Evolutionary conservation across 1,284 basidiomycete species (phyloP), one percentile per base, ranked within the genome.

Genomic region (Sparassis latifolia): DNA sequence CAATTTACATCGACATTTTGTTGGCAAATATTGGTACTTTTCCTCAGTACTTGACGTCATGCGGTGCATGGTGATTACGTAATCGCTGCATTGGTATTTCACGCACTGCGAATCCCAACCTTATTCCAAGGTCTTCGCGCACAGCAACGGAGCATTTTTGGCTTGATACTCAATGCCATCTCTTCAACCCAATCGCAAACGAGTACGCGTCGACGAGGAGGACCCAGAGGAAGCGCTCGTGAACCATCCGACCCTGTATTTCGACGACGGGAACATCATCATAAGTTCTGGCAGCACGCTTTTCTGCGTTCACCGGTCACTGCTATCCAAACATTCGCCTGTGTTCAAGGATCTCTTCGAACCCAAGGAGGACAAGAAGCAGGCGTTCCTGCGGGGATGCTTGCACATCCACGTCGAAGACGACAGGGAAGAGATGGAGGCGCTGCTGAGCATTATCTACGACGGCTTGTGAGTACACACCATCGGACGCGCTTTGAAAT

Each of bases 191-290:
- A 32, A 27, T 7, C 35, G 40, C 2, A 45, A 49, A 28, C 41
- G 48, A 44, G 35, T 42, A 10, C 48, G 48, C 10, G 33, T 49
- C 30, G 32, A 42, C 9, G 47, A 33, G 9, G 44, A 48, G 10
- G 41, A 10, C 3, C 37, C 39, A 30, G 20, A 10, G 39, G 33
- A 47, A 20, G 48, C 10, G 2, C 27, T 50, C 7, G 37, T 45
- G 2, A 47, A 64, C 48, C 64, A 65, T 45, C 56, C 60, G 9
- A 55, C 60, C 5, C 59, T 68, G 38, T 66, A 64, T 50, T 62
- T 62, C 45, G 56, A 62, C 30, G 66, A 68, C 47, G 66, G 66
- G n/a, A 65, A 64, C 47, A 55, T 65, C 52, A 61, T 66, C 33
- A 52, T 68, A 28, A 54, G 54, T 9, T 49, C 51, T 1, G 54